phyloP scores from a whole-genome alignment of 345 rosid species.

The Syzygium aromaticum region DNA sequence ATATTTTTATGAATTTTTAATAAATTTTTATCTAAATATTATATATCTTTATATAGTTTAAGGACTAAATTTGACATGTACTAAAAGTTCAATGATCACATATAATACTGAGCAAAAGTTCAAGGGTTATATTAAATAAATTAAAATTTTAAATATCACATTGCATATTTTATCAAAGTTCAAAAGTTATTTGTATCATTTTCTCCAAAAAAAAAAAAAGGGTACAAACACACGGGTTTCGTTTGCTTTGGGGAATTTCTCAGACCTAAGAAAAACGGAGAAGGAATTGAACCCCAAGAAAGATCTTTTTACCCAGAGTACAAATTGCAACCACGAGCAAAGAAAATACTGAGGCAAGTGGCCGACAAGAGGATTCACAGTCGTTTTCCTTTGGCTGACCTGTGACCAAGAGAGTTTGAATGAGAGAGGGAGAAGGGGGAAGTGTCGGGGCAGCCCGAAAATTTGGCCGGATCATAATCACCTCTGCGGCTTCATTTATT shows the following conservation, averaged over 20 bases:
- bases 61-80: too few species aligned
- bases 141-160: too few species aligned
- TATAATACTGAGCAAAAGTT: too few species aligned
- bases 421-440: neutral
- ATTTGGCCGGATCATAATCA: neutral
- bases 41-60: too few species aligned
- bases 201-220: neutral
- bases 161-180: too few species aligned
- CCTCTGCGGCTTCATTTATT: too few species aligned
- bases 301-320: neutral
- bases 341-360: neutral
- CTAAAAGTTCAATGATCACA: too few species aligned
- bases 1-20: too few species aligned
- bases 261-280: fast-evolving
- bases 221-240: neutral
- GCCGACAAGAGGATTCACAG: neutral
- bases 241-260: neutral
- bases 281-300: neutral
- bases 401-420: neutral
- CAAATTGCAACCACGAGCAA: neutral
- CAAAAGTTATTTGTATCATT: too few species aligned
- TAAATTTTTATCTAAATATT: too few species aligned
- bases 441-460: neutral
- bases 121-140: too few species aligned
- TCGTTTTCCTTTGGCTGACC: neutral